phyloP scores from a whole-genome alignment of 495 filamentous ascomycete genomes.

The Penicillium flavigenum region DNA sequence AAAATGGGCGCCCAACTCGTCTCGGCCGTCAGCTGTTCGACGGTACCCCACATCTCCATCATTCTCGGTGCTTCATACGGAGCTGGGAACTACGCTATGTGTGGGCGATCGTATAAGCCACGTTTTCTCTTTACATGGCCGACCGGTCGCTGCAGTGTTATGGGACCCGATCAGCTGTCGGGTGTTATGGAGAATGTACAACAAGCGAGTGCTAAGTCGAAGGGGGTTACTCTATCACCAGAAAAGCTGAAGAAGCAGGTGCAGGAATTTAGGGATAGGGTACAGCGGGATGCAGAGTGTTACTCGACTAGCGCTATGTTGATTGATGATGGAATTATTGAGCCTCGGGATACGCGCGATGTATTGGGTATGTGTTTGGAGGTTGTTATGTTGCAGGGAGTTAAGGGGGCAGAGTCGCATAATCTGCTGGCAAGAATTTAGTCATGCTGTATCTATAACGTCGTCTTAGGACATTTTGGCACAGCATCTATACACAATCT shows the following conservation, averaged over 20 bases:
- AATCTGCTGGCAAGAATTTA: slow-evolving; percentile 23
- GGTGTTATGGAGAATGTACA: slow-evolving; percentile 37
- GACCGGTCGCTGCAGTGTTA: slow-evolving; percentile 35
- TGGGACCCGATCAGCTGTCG: slow-evolving; percentile 33
- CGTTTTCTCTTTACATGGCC: slow-evolving; percentile 38
- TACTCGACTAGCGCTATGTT: slow-evolving; percentile 32
- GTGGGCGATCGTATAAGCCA: slow-evolving; percentile 30
- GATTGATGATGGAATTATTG: slow-evolving; percentile 38
- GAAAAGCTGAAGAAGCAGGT: slow-evolving; percentile 24
- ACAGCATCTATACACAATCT: too few species aligned
- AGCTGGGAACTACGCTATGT: slow-evolving; percentile 40
- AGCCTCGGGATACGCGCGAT: slow-evolving; percentile 36
- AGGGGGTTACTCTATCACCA: slow-evolving; percentile 21
- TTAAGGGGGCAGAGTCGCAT: slow-evolving; percentile 23
- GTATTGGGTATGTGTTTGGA: slow-evolving; percentile 37
- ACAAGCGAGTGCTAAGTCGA: slow-evolving; percentile 22
- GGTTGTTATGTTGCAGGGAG: slow-evolving; percentile 22
- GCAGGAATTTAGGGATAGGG: slow-evolving; percentile 18
- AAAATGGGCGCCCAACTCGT: slow-evolving; percentile 35
- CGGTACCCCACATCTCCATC: slow-evolving; percentile 35
- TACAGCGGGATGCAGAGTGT: slow-evolving; percentile 26
- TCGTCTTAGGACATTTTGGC: too few species aligned
- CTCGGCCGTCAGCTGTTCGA: slow-evolving; percentile 33
- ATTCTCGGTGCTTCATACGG: slow-evolving; percentile 37
- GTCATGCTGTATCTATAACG: too few species aligned